Evolutionary conservation across 306 rosid species (phyloP).

Genomic region (Mimosa bimucronata): DNA sequence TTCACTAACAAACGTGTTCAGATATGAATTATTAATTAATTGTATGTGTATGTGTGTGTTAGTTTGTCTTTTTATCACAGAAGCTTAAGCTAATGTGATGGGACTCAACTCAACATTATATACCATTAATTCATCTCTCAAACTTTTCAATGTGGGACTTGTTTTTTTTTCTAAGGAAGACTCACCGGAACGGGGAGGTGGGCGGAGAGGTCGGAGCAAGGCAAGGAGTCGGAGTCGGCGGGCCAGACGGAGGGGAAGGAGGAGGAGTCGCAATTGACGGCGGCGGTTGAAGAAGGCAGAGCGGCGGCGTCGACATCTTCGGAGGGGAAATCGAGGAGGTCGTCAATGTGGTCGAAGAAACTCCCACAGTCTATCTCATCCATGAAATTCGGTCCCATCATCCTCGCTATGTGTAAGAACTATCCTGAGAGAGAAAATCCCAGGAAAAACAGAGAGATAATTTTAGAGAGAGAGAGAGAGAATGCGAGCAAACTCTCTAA

Average conservation of each 20-base stretch:
- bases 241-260: slow-evolving; percentile 71
- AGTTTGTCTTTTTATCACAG: too few relatives aligned
- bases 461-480: slow-evolving; percentile 40
- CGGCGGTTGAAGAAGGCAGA: slow-evolving; percentile 43
- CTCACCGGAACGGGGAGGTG: slow-evolving; percentile 95
- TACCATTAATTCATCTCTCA: too few relatives aligned
- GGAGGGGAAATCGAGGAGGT: slow-evolving; percentile 77
- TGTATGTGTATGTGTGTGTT: too few relatives aligned
- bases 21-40: too few relatives aligned
- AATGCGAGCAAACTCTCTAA: too few relatives aligned
- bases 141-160: too few relatives aligned
- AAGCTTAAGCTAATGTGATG: too few relatives aligned
- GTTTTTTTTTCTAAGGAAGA: too few relatives aligned
- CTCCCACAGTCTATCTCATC: slow-evolving; percentile 87
- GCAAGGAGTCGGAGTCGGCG: slow-evolving; percentile 50
- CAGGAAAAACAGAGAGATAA: too few relatives aligned
- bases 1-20: too few relatives aligned
- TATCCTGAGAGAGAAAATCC: too few relatives aligned
- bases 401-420: slow-evolving; percentile 43
- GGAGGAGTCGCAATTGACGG: slow-evolving; percentile 48
- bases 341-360: slow-evolving; percentile 96
- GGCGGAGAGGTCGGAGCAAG: slow-evolving; percentile 73
- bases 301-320: slow-evolving; percentile 63
- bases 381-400: slow-evolving; percentile 74
- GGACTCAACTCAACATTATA: too few relatives aligned